These are phyloP conservation scores for Torrubiella hemipterigena DNA, from an alignment of 2,329 filamentous ascomycete genomes.

Conservation along the genomic window DNA sequence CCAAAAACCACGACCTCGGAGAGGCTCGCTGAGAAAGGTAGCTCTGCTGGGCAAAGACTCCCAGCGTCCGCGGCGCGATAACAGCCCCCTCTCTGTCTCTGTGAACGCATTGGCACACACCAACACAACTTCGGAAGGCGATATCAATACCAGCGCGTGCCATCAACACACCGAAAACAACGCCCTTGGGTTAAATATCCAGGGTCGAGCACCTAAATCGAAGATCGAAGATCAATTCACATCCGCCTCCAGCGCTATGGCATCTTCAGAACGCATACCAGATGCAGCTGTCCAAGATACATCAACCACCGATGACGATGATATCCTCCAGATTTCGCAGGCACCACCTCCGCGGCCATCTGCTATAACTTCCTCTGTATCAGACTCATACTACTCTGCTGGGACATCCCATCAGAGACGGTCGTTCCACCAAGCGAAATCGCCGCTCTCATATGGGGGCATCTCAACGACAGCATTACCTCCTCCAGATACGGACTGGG, in stretches of 20 bases:
- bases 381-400: constrained; percentile 50
- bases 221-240: too few species aligned
- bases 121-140: too few species aligned
- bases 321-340: constrained; percentile 52
- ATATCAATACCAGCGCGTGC: too few species aligned
- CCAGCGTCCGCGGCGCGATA: constrained; percentile 46
- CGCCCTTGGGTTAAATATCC: too few species aligned
- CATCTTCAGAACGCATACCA: too few species aligned
- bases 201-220: too few species aligned
- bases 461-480: constrained; percentile 36
- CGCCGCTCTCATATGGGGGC: constrained; percentile 45
- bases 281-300: constrained; percentile 33
- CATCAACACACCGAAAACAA: too few species aligned
- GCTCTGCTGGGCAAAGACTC: constrained; percentile 67
- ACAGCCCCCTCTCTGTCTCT: constrained; percentile 31
- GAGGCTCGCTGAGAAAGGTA: constrained; percentile 78
- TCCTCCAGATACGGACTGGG: constrained; percentile 51
- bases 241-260: too few species aligned
- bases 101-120: too few species aligned
- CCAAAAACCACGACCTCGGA: constrained; percentile 52
- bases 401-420: constrained; percentile 30
- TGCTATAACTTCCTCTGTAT: constrained; percentile 37
- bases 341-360: constrained; percentile 30
- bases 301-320: constrained; percentile 71
- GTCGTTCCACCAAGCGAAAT: constrained; percentile 42